Percentiles rank a stretch among this genome's conserved stretches.
Evolutionary conservation across 192 early-diverging fungal genomes (phyloP).

Genomic region (Radiomyces spectabilis): DNA sequence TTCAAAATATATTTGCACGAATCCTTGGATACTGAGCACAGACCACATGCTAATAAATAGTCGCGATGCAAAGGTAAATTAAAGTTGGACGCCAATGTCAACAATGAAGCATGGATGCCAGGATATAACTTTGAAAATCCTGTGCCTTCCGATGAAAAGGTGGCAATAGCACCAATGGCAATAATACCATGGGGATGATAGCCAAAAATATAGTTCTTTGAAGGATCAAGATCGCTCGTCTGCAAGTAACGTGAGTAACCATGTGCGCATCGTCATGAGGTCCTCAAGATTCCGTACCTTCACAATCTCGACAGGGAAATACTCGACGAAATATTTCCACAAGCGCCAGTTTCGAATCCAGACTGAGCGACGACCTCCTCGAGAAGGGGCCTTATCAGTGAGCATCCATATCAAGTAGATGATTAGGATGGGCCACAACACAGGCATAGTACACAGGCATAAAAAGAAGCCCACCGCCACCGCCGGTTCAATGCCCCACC

Average conservation of each 20-base stretch:
- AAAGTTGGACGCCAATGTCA: constrained; percentile 83
- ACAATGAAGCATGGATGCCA: constrained; percentile 66
- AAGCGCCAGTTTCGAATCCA: constrained; percentile 39
- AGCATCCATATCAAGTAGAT: constrained; percentile 72
- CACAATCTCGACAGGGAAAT: constrained; percentile 72
- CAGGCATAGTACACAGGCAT: constrained; percentile 44
- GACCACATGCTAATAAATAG: constrained; percentile 67
- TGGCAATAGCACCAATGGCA: constrained; percentile 69
- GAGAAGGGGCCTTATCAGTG: constrained; percentile 65
- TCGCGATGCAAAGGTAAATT: constrained; percentile 81
- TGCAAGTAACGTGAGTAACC: too few relatives aligned
- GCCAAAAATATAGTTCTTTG: constrained; percentile 81
- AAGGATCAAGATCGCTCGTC: constrained; percentile 78
- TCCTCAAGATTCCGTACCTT: too few relatives aligned
- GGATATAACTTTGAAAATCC: constrained; percentile 67
- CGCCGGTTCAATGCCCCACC: constrained; percentile 56
- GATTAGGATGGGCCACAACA: constrained; percentile 49
- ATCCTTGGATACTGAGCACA: constrained; percentile 62
- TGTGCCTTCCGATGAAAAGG: constrained; percentile 75
- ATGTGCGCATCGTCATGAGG: too few relatives aligned
- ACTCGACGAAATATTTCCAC: constrained; percentile 75
- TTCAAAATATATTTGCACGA: constrained; percentile 72
- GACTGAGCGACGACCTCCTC: constrained; percentile 58
- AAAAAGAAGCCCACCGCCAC: constrained; percentile 51
- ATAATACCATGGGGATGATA: constrained; percentile 92